Conservation (phyloP, 768 basidiomycete species). For the Rickenella mellea region DNA sequence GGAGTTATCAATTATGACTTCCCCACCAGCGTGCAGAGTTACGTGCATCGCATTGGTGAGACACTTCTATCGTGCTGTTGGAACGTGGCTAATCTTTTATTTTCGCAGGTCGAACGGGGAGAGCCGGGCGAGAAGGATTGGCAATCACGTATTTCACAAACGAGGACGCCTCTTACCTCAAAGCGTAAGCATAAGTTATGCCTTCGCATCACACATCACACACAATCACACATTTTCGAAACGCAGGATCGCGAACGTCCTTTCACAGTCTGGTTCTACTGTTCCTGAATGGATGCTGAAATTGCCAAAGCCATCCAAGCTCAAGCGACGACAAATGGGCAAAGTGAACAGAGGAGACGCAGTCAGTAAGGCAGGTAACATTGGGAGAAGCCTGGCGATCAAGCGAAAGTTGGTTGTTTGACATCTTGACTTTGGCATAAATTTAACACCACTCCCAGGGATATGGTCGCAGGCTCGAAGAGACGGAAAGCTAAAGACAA, state of each 20-base stretch:
- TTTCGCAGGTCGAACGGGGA: constrained; percentile 75
- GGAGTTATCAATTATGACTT: constrained; percentile 98
- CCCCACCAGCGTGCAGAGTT: constrained; percentile 90
- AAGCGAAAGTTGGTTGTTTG: constrained; percentile 49
- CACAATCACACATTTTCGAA: constrained; percentile 4
- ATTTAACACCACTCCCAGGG: constrained; percentile 32
- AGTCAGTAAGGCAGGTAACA: constrained; percentile 59
- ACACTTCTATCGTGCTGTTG: neutral
- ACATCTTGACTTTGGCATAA: constrained; percentile 1
- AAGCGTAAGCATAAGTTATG: constrained; percentile 49
- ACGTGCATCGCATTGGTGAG: constrained; percentile 88
- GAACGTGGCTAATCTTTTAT: neutral
- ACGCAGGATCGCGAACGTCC: constrained; percentile 86
- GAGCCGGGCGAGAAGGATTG: constrained; percentile 86
- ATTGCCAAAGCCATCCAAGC: constrained; percentile 86
- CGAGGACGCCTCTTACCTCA: constrained; percentile 85
- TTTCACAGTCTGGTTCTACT: constrained; percentile 80
- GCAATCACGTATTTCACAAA: constrained; percentile 95
- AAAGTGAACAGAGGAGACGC: constrained; percentile 71
- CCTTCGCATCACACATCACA: constrained; percentile 1
- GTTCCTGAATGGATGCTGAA: constrained; percentile 96
- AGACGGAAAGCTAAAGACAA: constrained; percentile 40
- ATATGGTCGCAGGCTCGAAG: constrained; percentile 72
- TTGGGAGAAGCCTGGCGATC: constrained; percentile 61
- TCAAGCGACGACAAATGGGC: constrained; percentile 79